Evolutionary conservation across 768 basidiomycete species (phyloP).

Genomic region (Boletellus ananas): DNA sequence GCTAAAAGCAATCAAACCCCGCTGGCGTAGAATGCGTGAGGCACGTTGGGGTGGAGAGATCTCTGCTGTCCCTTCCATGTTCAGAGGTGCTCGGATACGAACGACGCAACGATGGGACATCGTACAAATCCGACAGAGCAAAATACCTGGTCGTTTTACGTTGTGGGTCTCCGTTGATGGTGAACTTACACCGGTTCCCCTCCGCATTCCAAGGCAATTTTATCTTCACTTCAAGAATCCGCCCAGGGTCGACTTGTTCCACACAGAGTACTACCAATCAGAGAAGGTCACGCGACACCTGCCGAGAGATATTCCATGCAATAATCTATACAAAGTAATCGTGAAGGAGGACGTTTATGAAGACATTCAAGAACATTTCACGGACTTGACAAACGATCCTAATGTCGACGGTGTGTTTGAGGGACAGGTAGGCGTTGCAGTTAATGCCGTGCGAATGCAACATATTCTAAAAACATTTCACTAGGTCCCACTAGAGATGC

Average conservation of each 20-base stretch:
- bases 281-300: slow-evolving; percentile 74
- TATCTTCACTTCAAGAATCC: slow-evolving; percentile 85
- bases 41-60: slow-evolving; percentile 41
- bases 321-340: slow-evolving; percentile 76
- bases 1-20: slow-evolving; percentile 69
- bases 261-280: slow-evolving; percentile 59
- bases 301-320: slow-evolving; percentile 73
- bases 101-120: slow-evolving; percentile 84
- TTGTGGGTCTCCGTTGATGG: slow-evolving; percentile 85
- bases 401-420: slow-evolving; percentile 96
- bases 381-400: slow-evolving; percentile 88
- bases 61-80: slow-evolving; percentile 64
- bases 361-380: slow-evolving; percentile 86
- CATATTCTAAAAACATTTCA: not conserved
- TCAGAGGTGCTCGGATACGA: slow-evolving; percentile 56
- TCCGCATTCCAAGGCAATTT: slow-evolving; percentile 88
- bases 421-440: slow-evolving; percentile 58
- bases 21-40: slow-evolving; percentile 66
- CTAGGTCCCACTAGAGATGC: slow-evolving; percentile 78
- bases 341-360: slow-evolving; percentile 83
- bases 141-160: slow-evolving; percentile 74
- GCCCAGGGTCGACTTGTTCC: slow-evolving; percentile 64
- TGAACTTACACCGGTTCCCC: slow-evolving; percentile 71
- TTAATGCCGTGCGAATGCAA: not conserved
- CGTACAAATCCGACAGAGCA: slow-evolving; percentile 80